Evolutionary conservation across 2,329 filamentous ascomycete genomes (phyloP).

Genomic region (Fusarium sp.): DNA sequence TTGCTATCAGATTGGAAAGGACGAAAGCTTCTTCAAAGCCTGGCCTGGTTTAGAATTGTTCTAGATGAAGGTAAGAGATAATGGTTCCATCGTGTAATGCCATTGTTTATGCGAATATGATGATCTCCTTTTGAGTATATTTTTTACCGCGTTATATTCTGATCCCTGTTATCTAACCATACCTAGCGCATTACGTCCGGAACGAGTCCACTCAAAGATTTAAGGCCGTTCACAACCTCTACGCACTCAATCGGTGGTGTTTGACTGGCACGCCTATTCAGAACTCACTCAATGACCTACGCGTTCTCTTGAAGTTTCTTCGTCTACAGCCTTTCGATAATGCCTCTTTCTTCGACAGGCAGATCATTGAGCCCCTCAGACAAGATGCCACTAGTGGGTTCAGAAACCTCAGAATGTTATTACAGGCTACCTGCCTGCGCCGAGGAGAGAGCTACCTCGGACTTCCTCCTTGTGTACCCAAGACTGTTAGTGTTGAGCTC

Average conservation of each 20-base stretch:
- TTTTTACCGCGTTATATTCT: no score
- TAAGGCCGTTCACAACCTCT: rapidly evolving
- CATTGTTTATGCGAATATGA: no score
- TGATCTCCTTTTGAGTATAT: no score
- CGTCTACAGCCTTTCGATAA: rapidly evolving
- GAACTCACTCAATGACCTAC: neutral
- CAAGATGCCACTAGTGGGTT: rapidly evolving
- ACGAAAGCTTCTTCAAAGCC: rapidly evolving
- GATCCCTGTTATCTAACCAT: no score
- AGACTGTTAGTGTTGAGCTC: rapidly evolving
- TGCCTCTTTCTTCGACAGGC: rapidly evolving
- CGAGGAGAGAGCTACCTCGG: rapidly evolving
- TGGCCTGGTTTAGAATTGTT: neutral
- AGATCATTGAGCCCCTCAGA: slow-evolving; percentile 3
- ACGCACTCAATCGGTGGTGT: neutral
- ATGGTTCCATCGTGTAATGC: no score
- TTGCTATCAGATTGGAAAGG: neutral
- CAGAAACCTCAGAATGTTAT: neutral
- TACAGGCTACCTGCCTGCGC: neutral
- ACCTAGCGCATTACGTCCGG: slow-evolving; percentile 17
- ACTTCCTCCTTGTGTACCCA: rapidly evolving
- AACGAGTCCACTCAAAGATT: rapidly evolving
- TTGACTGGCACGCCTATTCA: slow-evolving; percentile 7
- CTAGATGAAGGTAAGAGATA: slow-evolving; percentile 9
- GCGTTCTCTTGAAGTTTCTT: neutral